Base-by-base conservation (phyloP, 768 basidiomycete genomes). In the Russula sp. region DNA sequence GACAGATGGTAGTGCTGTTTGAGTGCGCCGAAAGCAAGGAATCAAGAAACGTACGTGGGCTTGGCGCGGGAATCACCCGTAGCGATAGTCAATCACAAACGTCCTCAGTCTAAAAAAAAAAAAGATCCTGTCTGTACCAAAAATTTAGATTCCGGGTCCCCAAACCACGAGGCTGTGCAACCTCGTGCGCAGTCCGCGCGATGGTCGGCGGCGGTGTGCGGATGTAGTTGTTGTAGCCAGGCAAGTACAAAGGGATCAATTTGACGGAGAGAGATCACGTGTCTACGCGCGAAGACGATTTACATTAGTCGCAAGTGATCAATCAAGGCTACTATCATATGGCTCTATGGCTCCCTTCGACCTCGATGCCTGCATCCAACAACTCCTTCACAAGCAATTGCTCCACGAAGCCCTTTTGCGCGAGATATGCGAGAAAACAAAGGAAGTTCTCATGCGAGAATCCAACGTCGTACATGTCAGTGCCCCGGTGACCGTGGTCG, bases 401-500 rank as follows among this genome's bases (percentile, higher is more conserved):
- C 79, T 99, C 5, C 95, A 95, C 69, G 96, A 98, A 76, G 89
- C 93, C 2, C 80, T 98, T 32, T 74, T 99, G 47, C 87, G 94
- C 54, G 96, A 99, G 79, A 98, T 99, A 82, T 98, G 97, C 80
- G 96, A 97, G 71, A 98, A 98, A 77, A 97, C 96, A 16, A 99
- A 98, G 73, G 97, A 99, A 72, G 93, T 99, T 0, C 86, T 99
- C 60, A 98, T 98, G 97, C 80, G 93, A 64, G 97, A 99, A 77
- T 93, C 90, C 61, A 99, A 99, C 70, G 97, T 99, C 60, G 94
- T 98, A 7, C 97, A 98, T 70, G 89, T 99, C 67, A 88, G 85
- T 65, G 90, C 96, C 5, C 97, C 97, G 20, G 93, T 98, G 39
- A 99, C 97, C 1, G 97, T 99, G 34, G 97, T 98, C 42, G 97